These are phyloP conservation scores for Rutstroemia sp. DNA, from an alignment of 2,329 filamentous ascomycete species.

Conservation along the genomic window DNA sequence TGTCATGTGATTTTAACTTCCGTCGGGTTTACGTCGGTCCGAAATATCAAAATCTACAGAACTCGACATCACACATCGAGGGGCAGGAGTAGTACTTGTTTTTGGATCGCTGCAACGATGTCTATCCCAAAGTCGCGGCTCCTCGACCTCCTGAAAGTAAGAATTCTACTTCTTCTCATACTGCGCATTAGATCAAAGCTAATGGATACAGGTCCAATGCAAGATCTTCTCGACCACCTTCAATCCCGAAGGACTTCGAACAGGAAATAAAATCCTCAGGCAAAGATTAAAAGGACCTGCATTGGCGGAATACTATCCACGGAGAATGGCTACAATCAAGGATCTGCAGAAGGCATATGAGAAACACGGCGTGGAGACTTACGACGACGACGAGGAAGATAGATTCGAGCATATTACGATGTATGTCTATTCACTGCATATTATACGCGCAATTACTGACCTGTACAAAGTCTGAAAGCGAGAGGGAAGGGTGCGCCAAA, in stretches of 20 bases:
- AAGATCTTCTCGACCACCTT: conserved; percentile 84
- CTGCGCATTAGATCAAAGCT: background rate
- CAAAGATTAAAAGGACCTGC: conserved; percentile 80
- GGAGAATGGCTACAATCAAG: conserved; percentile 51
- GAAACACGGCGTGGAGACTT: conserved; percentile 37
- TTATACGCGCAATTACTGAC: conserved; percentile 47
- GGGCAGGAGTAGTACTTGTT: background rate
- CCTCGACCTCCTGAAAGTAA: conserved; percentile 73
- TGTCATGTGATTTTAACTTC: too few relatives aligned
- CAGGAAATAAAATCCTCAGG: conserved; percentile 87
- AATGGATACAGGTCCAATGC: conserved; percentile 66
- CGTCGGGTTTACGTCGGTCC: background rate
- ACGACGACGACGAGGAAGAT: conserved; percentile 72
- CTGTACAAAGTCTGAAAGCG: conserved; percentile 53
- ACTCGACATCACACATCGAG: background rate
- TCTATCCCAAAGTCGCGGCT: conserved; percentile 54
- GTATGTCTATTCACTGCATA: conserved; percentile 34
- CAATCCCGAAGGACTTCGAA: conserved; percentile 75
- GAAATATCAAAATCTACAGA: background rate
- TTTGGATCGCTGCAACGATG: conserved; percentile 39
- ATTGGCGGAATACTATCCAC: conserved; percentile 83
- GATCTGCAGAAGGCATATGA: conserved; percentile 58
- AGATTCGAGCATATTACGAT: conserved; percentile 40
- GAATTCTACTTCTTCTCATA: background rate
- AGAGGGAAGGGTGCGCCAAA: conserved; percentile 84